phyloP scores from a whole-genome alignment of 345 rosid species.

The Leavenworthia alabamica region DNA sequence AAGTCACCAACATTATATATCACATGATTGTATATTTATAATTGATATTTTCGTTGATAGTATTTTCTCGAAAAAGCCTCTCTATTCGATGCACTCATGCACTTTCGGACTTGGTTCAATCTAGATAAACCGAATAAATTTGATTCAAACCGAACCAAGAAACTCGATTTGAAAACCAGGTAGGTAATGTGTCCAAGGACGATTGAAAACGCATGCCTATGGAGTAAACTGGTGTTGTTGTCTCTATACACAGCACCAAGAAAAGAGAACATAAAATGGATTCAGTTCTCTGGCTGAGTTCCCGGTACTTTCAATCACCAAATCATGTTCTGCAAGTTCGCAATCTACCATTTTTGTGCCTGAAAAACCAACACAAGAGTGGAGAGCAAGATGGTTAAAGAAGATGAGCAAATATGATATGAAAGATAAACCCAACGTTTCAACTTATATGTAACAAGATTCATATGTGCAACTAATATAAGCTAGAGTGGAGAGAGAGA shows the following conservation, averaged over 20 bases:
- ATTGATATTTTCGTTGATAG: not conserved
- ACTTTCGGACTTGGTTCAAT: not conserved
- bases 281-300: conserved; percentile 17
- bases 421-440: not conserved
- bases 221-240: conserved; percentile 15
- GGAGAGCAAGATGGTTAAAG: not conserved
- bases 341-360: conserved; percentile 75
- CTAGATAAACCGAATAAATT: not conserved
- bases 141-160: conserved; percentile 8
- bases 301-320: conserved; percentile 1
- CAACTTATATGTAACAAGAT: not conserved
- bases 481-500: not conserved
- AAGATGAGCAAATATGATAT: not conserved
- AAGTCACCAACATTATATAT: not conserved
- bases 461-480: not conserved
- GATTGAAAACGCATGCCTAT: not conserved
- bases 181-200: not conserved
- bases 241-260: conserved; percentile 19
- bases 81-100: not conserved
- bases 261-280: not conserved
- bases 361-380: conserved; percentile 29
- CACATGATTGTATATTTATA: not conserved
- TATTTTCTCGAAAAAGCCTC: not conserved
- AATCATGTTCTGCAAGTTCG: conserved; percentile 34
- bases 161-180: conserved; percentile 8